Percentiles rank a stretch among this genome's conserved stretches.
Evolutionary conservation across 2,329 filamentous ascomycete genomes (phyloP).

Genomic region (Diaporthe aspalathi): DNA sequence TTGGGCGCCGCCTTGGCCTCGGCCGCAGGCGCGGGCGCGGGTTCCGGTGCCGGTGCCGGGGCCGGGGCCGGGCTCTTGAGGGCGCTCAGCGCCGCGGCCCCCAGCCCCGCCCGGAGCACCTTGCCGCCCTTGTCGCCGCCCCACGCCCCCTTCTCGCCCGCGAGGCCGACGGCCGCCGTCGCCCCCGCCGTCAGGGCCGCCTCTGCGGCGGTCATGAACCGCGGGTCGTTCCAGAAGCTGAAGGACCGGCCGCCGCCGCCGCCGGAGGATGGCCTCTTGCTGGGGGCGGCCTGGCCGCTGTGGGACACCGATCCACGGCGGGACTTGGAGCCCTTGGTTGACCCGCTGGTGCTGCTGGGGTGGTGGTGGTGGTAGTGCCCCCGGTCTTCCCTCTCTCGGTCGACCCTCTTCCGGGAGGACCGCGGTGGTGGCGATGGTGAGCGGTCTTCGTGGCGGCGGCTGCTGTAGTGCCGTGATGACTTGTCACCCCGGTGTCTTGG

Average conservation of each 20-base stretch:
- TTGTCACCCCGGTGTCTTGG: slow-evolving; percentile 23
- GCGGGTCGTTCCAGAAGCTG: slow-evolving; percentile 38
- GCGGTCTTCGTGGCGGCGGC: slow-evolving; percentile 14
- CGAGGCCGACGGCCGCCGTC: slow-evolving; percentile 41
- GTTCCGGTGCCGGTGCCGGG: neutral
- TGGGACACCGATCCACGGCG: slow-evolving; percentile 1
- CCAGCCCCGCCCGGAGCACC: slow-evolving; percentile 44
- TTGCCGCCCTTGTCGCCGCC: slow-evolving; percentile 42
- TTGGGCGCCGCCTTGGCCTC: neutral
- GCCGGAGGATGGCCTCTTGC: neutral
- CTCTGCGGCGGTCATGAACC: slow-evolving; percentile 43
- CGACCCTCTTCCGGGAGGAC: slow-evolving; percentile 16
- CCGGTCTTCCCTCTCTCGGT: slow-evolving; percentile 6
- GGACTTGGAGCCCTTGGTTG: slow-evolving; percentile 6
- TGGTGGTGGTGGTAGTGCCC: slow-evolving; percentile 31
- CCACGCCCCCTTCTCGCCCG: slow-evolving; percentile 41
- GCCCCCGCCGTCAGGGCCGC: slow-evolving; percentile 44
- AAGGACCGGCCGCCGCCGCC: slow-evolving; percentile 21
- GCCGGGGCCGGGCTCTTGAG: slow-evolving; percentile 26
- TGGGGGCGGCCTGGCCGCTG: slow-evolving; percentile 28
- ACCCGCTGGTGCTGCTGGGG: slow-evolving; percentile 10
- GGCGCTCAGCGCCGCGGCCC: slow-evolving; percentile 43
- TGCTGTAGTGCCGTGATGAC: slow-evolving; percentile 6
- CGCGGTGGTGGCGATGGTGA: slow-evolving; percentile 22
- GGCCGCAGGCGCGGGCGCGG: neutral